These are phyloP conservation scores for Lactarius sanguifluus DNA, from an alignment of 768 basidiomycete species.

Conservation along the genomic window DNA sequence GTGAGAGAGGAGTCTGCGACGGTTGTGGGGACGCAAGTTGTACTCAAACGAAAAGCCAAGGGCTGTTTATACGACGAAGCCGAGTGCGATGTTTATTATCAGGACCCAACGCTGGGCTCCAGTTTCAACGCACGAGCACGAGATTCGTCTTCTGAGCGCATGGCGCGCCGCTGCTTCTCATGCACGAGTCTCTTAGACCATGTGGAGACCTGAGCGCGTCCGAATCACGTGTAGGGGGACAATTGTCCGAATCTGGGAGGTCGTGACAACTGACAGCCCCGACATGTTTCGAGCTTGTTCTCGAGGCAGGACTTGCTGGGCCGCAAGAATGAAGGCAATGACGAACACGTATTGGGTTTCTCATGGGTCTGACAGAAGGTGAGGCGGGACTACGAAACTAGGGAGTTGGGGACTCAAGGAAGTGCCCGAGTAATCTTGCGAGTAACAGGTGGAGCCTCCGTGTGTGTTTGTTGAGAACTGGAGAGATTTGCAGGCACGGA, in stretches of 20 bases:
- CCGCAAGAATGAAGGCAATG: neutral
- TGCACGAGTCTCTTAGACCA: neutral
- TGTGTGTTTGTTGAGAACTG: neutral
- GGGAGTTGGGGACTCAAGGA: neutral
- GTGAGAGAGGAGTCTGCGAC: neutral
- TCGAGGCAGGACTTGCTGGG: neutral
- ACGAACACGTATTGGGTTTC: neutral
- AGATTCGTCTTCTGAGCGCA: neutral
- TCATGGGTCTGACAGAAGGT: neutral
- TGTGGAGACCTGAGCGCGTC: neutral
- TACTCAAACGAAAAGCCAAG: neutral
- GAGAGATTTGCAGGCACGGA: neutral
- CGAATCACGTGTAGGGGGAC: neutral
- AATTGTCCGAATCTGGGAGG: neutral
- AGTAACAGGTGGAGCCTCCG: neutral
- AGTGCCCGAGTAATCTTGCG: neutral
- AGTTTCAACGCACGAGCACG: neutral
- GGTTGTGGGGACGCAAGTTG: neutral
- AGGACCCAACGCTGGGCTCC: neutral
- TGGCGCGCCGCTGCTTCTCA: neutral
- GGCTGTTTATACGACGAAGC: neutral
- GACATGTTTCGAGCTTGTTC: neutral
- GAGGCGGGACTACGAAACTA: neutral
- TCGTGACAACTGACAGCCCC: neutral
- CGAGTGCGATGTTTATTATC: neutral